These are phyloP conservation scores for Colletotrichum tofieldiae DNA, from an alignment of 2,329 filamentous ascomycete species.

Conservation along the genomic window DNA sequence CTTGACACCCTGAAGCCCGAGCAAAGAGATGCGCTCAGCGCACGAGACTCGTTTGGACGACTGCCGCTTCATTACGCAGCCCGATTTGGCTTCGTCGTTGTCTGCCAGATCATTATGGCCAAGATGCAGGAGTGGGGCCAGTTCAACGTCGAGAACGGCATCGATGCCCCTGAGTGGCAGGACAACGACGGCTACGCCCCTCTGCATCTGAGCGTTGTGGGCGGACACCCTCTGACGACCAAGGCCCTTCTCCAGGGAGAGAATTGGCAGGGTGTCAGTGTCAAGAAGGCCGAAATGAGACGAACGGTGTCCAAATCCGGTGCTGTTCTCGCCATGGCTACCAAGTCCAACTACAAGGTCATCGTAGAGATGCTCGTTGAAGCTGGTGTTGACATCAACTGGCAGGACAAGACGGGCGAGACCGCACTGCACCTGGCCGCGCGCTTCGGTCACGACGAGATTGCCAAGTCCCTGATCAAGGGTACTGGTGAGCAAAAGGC, in stretches of 20 bases:
- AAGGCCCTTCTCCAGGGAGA: constrained; percentile 85
- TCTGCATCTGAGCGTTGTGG: constrained; percentile 91
- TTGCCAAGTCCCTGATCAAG: constrained; percentile 81
- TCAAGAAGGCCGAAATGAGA: constrained; percentile 75
- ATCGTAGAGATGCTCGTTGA: constrained; percentile 92
- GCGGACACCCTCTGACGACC: constrained; percentile 90
- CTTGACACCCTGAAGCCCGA: constrained; percentile 78
- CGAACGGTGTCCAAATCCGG: constrained; percentile 86
- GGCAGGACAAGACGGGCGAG: constrained; percentile 90
- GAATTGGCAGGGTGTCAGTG: constrained; percentile 77
- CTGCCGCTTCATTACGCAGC: constrained; percentile 94
- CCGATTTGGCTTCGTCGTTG: constrained; percentile 93
- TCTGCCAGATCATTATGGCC: constrained; percentile 89
- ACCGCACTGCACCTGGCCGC: constrained; percentile 94
- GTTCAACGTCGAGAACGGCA: constrained; percentile 87
- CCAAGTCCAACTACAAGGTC: constrained; percentile 86
- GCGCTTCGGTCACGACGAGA: constrained; percentile 87
- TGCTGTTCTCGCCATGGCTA: constrained; percentile 88
- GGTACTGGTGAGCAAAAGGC: constrained; percentile 80
- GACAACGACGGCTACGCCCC: constrained; percentile 93
- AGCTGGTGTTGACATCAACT: constrained; percentile 93
- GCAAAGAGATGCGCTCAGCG: constrained; percentile 78
- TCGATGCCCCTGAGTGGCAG: constrained; percentile 91
- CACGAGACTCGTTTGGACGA: constrained; percentile 84
- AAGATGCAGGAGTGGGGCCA: constrained; percentile 92